phyloP scores from a whole-genome alignment of 1,284 basidiomycete species.

The Microbotryum violaceum region DNA sequence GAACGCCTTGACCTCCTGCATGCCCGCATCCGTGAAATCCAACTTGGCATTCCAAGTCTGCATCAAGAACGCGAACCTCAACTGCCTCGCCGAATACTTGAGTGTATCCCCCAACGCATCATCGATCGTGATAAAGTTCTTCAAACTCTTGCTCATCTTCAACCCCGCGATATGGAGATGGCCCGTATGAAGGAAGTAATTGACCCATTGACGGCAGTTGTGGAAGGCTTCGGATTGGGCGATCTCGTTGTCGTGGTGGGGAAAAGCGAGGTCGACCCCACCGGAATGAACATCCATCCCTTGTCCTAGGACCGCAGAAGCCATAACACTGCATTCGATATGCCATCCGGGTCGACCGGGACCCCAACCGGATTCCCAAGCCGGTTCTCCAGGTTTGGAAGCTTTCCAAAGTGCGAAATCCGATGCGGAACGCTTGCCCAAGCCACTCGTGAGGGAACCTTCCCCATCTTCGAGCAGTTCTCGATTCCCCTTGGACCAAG shows the following conservation, averaged over 20 bases:
- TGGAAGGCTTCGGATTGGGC: conserved; percentile 97
- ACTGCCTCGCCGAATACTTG: conserved; percentile 76
- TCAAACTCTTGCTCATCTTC: conserved; percentile 99
- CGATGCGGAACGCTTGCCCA: conserved; percentile 52
- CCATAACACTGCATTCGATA: conserved; percentile 99
- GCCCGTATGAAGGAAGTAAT: conserved; percentile 97
- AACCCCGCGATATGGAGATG: conserved; percentile 97
- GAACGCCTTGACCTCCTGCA: conserved; percentile 77
- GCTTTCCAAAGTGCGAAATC: conserved; percentile 99
- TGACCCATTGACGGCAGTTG: conserved; percentile 88
- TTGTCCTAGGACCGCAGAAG: conserved; percentile 79
- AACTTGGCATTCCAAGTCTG: conserved; percentile 88
- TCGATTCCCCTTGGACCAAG: conserved; percentile 88
- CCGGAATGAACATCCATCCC: conserved; percentile 98
- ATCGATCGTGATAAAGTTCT: conserved; percentile 99
- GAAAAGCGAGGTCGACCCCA: conserved; percentile 93
- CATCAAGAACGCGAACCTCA: conserved; percentile 87
- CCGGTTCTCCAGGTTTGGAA: conserved; percentile 94
- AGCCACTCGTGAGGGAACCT: conserved; percentile 62
- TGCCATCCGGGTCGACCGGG: conserved; percentile 98
- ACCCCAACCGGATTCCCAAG: conserved; percentile 96
- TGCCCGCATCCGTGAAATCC: conserved; percentile 84
- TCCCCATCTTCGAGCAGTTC: conserved; percentile 89
- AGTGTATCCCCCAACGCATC: conserved; percentile 62
- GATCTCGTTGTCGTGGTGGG: conserved; percentile 98